phyloP scores from a whole-genome alignment of 2,329 filamentous ascomycete species.

The Periconia digitata region DNA sequence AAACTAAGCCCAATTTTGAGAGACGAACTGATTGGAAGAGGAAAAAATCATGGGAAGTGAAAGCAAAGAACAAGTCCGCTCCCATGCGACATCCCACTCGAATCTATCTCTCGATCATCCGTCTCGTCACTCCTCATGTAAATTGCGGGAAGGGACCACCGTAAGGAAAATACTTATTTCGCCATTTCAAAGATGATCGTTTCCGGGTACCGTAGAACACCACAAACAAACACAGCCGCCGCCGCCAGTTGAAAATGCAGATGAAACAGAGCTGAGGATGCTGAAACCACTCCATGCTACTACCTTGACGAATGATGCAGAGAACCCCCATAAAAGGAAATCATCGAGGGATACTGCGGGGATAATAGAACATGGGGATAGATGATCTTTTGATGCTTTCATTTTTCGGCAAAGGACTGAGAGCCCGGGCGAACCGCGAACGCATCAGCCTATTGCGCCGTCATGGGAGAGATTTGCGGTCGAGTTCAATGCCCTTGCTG shows the following conservation, averaged over 20 bases:
- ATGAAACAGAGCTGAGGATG: conserved; percentile 31
- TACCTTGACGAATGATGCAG: conserved; percentile 22
- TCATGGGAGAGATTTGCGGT: conserved; percentile 6
- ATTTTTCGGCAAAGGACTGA: conserved; percentile 24
- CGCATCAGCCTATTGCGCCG: conserved; percentile 13
- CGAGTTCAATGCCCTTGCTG: conserved; percentile 43
- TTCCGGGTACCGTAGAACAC: conserved; percentile 25
- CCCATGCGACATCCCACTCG: background rate
- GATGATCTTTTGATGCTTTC: conserved; percentile 13
- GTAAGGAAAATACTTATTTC: conserved; percentile 6
- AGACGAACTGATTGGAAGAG: conserved; percentile 3
- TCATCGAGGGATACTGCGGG: conserved; percentile 22
- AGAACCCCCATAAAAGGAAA: conserved; percentile 25
- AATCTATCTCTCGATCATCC: conserved; percentile 10
- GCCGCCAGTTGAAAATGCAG: conserved; percentile 43
- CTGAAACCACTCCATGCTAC: conserved; percentile 28
- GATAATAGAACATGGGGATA: conserved; percentile 12
- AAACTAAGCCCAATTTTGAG: conserved; percentile 16
- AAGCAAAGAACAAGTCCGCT: background rate
- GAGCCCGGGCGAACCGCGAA: conserved; percentile 25
- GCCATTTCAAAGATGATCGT: conserved; percentile 16
- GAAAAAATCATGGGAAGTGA: background rate
- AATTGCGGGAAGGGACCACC: conserved; percentile 9
- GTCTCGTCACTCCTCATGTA: conserved; percentile 2
- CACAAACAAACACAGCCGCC: conserved; percentile 40